Conservation (phyloP, 495 filamentous ascomycete species). For the Delitschia confertaspora region DNA sequence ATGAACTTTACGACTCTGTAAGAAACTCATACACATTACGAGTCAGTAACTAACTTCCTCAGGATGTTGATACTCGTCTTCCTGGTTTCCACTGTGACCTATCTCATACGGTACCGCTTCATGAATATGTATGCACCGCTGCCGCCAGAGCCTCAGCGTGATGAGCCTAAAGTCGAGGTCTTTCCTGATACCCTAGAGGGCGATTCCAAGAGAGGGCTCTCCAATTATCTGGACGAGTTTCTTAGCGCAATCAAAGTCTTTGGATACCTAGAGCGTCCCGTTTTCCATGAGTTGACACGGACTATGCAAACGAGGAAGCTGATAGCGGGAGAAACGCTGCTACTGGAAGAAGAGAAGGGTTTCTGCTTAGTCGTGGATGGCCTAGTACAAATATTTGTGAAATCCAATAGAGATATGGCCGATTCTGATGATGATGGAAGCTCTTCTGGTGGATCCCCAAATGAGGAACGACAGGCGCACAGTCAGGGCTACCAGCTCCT, state of each 20-base stretch:
- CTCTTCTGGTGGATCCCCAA: conserved; percentile 41
- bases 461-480: conserved; percentile 56
- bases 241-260: conserved; percentile 99
- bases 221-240: conserved; percentile 96
- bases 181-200: conserved; percentile 89
- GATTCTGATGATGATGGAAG: conserved; percentile 34
- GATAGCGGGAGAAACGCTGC: conserved; percentile 87
- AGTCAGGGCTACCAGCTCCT: conserved; percentile 83
- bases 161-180: conserved; percentile 88
- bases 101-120: conserved; percentile 88
- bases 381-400: conserved; percentile 95
- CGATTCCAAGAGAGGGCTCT: conserved; percentile 78
- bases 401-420: conserved; percentile 58
- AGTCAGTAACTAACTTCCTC: not conserved
- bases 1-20: conserved; percentile 97
- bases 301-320: conserved; percentile 97
- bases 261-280: conserved; percentile 89
- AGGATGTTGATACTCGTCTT: conserved; percentile 51
- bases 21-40: conserved; percentile 17
- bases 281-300: conserved; percentile 93
- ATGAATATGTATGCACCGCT: conserved; percentile 92
- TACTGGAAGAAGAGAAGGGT: conserved; percentile 94
- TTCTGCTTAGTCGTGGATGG: conserved; percentile 98
- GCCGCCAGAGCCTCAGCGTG: conserved; percentile 87
- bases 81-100: conserved; percentile 68